These are phyloP conservation scores for Annulohypoxylon truncatum DNA, from an alignment of 2,329 filamentous ascomycete species.

Conservation along the genomic window DNA sequence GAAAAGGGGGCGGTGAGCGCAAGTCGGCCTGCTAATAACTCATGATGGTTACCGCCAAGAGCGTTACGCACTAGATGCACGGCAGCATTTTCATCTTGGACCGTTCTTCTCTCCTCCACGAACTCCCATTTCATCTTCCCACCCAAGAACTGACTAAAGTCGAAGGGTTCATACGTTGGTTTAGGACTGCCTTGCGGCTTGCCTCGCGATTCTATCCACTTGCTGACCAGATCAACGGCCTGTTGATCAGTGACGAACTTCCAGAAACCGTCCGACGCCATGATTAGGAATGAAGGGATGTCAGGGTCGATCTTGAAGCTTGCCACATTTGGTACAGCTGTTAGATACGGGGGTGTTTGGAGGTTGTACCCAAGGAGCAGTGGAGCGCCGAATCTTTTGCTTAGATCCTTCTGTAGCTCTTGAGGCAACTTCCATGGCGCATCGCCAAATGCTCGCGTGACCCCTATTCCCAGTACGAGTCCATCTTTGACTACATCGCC, in stretches of 20 bases:
- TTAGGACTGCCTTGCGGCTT: not conserved
- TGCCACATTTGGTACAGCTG: not conserved
- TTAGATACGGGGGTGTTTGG: not conserved
- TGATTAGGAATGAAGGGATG: not conserved
- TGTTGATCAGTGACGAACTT: not conserved
- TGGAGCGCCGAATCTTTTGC: not conserved
- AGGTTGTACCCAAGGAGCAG: not conserved
- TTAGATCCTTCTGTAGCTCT: not conserved
- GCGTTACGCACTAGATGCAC: not conserved
- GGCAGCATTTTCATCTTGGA: not conserved
- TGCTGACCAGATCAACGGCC: not conserved
- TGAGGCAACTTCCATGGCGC: not conserved
- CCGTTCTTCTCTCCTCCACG: not conserved
- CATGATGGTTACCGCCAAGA: not conserved
- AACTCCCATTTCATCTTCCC: not conserved
- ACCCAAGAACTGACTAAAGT: not conserved
- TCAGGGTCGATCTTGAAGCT: not conserved
- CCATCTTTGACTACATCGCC: not conserved
- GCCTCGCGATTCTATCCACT: not conserved
- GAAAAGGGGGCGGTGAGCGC: not conserved
- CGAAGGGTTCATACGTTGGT: not conserved
- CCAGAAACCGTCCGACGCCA: not conserved
- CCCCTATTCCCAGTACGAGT: not conserved
- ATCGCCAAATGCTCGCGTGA: not conserved
- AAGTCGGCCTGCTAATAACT: not conserved